Conservation (phyloP, 495 filamentous ascomycete species). For the Penicillium ucsense region DNA sequence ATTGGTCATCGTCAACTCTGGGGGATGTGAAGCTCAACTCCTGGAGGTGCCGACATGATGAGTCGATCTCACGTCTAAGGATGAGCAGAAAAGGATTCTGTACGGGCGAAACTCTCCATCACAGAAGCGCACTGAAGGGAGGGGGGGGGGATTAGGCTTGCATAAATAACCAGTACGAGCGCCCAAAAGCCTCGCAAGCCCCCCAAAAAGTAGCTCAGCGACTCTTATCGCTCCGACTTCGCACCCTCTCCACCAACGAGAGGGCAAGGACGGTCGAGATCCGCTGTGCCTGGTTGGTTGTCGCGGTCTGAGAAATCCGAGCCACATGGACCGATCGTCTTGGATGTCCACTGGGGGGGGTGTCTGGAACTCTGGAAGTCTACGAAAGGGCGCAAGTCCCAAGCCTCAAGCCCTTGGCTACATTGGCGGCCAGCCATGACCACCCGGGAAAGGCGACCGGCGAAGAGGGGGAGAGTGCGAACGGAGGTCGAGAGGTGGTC, state of each 20-base stretch:
- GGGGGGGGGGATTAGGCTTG: conserved; percentile 5
- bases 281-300: not conserved
- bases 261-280: not conserved
- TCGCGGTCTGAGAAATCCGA: not conserved
- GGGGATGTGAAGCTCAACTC: not conserved
- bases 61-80: not conserved
- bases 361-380: conserved; percentile 1
- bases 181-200: not conserved
- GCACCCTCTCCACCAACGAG: conserved; percentile 9
- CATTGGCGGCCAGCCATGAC: not conserved
- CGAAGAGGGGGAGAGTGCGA: not conserved
- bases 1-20: conserved; percentile 11
- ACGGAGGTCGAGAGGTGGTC: not conserved
- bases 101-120: no score
- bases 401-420: conserved; percentile 4
- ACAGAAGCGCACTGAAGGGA: no score
- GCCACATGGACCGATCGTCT: not conserved
- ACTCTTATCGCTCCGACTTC: conserved; percentile 18
- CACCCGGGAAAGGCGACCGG: not conserved
- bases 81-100: not conserved
- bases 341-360: not conserved
- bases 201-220: not conserved
- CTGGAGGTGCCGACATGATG: not conserved
- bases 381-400: not conserved
- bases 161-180: conserved; percentile 8